Conservation (phyloP, 225 moss, liverwort and hornwort genomes). For the Bryoerythrophyllum caledonicum region DNA sequence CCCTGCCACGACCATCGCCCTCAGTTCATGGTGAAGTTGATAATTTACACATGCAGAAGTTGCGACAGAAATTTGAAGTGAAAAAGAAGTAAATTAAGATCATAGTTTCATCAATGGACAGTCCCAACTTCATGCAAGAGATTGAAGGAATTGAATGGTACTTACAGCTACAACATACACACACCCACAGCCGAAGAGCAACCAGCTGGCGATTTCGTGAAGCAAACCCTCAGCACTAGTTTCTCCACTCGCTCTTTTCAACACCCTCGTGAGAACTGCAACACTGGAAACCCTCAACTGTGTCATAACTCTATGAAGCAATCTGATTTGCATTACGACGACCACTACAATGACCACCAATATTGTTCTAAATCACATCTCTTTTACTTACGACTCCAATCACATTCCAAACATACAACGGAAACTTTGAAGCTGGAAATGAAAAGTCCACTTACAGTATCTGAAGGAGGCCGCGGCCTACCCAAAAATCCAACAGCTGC, state of each 20-base stretch:
- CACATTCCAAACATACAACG: background rate
- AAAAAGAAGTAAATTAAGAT: background rate
- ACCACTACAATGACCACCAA: background rate
- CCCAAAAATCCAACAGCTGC: constrained; percentile 83
- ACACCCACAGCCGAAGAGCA: constrained; percentile 70
- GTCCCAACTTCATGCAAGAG: background rate
- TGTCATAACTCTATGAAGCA: constrained; percentile 19
- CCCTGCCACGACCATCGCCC: constrained; percentile 33
- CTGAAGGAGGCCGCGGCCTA: constrained; percentile 81
- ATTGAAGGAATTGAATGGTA: background rate
- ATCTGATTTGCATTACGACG: background rate
- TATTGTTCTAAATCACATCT: background rate
- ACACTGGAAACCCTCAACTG: constrained; percentile 53
- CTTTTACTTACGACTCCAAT: background rate
- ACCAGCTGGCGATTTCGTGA: constrained; percentile 79
- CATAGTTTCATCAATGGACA: background rate
- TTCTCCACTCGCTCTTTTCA: constrained; percentile 72
- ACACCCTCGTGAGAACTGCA: constrained; percentile 82
- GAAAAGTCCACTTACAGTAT: constrained; percentile 65
- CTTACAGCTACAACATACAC: constrained; percentile 75
- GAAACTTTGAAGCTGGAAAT: background rate
- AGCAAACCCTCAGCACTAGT: constrained; percentile 55
- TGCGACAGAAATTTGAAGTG: background rate
- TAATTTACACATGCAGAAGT: background rate
- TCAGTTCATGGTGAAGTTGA: background rate